Evolutionary conservation across 352 stramenopile genomes (phyloP).

Genomic region (Pythium oligandrum): DNA sequence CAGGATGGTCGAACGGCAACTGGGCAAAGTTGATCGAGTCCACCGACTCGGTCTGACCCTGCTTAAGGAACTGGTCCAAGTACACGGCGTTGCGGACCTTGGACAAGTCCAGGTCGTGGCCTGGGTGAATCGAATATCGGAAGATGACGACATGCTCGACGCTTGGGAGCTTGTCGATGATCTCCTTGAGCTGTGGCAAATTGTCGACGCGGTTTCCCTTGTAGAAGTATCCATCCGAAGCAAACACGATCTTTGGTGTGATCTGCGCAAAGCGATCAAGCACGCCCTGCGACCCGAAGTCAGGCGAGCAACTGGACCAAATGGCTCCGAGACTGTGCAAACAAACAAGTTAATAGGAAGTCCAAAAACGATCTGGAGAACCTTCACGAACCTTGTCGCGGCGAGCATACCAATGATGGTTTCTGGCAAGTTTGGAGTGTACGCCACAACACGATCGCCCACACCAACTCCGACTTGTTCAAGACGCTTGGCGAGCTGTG

Average conservation of each 20-base stretch:
- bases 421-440: constrained; percentile 69
- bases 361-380: background rate
- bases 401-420: constrained; percentile 71
- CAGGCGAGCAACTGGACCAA: constrained; percentile 81
- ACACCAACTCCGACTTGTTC: constrained; percentile 36
- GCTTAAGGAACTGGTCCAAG: constrained; percentile 44
- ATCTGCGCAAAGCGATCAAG: constrained; percentile 83
- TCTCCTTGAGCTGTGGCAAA: constrained; percentile 48
- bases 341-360: constrained; percentile 4
- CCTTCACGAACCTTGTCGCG: constrained; percentile 33
- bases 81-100: constrained; percentile 50
- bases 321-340: constrained; percentile 40
- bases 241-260: constrained; percentile 70
- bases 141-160: constrained; percentile 60
- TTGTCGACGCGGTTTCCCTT: constrained; percentile 68
- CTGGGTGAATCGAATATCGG: constrained; percentile 49
- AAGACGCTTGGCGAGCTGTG: constrained; percentile 36
- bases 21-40: constrained; percentile 60
- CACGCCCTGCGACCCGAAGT: constrained; percentile 82
- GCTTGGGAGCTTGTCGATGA: constrained; percentile 56
- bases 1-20: constrained; percentile 80
- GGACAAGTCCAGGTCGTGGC: constrained; percentile 57
- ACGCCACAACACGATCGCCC: constrained; percentile 63
- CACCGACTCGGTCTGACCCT: constrained; percentile 12
- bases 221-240: constrained; percentile 76